Evolutionary conservation across 1,284 basidiomycete species (phyloP), one percentile per base, ranked within the genome.

Genomic region (Ceratorhiza oryzae-sativae): DNA sequence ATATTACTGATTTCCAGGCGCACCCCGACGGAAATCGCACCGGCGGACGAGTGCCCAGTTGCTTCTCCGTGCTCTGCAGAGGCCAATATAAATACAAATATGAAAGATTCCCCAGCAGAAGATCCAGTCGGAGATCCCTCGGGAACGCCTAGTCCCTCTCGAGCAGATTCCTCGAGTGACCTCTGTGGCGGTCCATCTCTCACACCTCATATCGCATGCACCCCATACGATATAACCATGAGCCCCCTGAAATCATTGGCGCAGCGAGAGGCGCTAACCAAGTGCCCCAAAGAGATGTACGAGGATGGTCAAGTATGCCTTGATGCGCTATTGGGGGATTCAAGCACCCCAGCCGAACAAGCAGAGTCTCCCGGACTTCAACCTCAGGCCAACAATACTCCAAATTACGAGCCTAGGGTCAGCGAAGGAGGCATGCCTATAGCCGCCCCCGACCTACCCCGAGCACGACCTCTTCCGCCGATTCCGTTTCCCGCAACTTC

Each of bases 301-400:
- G 62, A 65, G 18, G 48, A 51, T 23, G 62, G 62, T 2, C 46
- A 48, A n/a, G 48, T 41, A 18, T 23, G 51, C 9, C 62, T 65
- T 9, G 62, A 49, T 30, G 62, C 62, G 30, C 46, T 65, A 4
- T 15, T 53, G 15, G 25, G 13, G 10, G 60, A 48, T 10, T 27
- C 60, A 27, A 30, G 18, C 32, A 5, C 60, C 15, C n/a, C n/a
- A 23, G 15, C 27, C 41, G 30, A 46, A 48, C 30, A 46, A 15
- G 12, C 30, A 62, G 8, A 41, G 27, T 1, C 32, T 15, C 13
- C 3, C 18, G 42, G 48, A 13, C 18, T 32, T 27, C 39, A 49
- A 18, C 13, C 60, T 30, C 60, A 32, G 12, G 25, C 10, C 27
- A 27, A 53, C 8, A 30, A 53, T 30, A 25, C 30, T 30, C 30